Evolutionary conservation across 169 alveolate species (phyloP).

Genomic region (Plasmodium chabaudi): DNA sequence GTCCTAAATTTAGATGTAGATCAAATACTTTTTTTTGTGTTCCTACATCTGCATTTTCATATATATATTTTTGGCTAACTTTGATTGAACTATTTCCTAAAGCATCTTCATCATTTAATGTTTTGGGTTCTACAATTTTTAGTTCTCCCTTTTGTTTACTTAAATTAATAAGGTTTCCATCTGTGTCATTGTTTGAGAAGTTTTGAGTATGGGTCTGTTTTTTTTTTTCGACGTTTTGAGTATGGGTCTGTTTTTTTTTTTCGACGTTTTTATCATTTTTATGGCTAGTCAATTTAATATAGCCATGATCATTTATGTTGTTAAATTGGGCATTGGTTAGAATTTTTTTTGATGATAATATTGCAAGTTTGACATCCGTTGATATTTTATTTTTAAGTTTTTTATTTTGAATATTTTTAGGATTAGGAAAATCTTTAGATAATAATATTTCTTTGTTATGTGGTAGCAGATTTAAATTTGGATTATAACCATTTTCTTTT

Average conservation of each 20-base stretch:
- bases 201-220: too few relatives aligned
- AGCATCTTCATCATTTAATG: too few relatives aligned
- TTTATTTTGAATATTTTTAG: slow-evolving; percentile 56
- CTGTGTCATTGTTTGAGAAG: too few relatives aligned
- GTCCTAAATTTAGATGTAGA: slow-evolving; percentile 87
- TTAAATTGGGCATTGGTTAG: slow-evolving; percentile 9
- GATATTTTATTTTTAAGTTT: slow-evolving; percentile 19
- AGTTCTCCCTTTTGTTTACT: too few relatives aligned
- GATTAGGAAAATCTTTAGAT: slow-evolving; percentile 31
- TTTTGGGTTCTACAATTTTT: too few relatives aligned
- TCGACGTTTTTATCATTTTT: too few relatives aligned
- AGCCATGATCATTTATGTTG: too few relatives aligned
- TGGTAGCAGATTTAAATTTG: slow-evolving; percentile 8
- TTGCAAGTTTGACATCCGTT: slow-evolving; percentile 60
- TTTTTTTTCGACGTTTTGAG: too few relatives aligned
- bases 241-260: too few relatives aligned
- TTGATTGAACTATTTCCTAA: too few relatives aligned
- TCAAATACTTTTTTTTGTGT: slow-evolving; percentile 68
- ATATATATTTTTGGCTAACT: slow-evolving; percentile 36
- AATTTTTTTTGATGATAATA: slow-evolving; percentile 40
- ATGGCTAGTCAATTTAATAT: too few relatives aligned
- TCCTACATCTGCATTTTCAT: slow-evolving; percentile 67
- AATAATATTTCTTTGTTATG: background rate
- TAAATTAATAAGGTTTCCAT: too few relatives aligned
- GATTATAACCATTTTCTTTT: background rate